These are phyloP conservation scores for Suillus placidus DNA, from an alignment of 768 basidiomycete genomes.

Conservation along the genomic window DNA sequence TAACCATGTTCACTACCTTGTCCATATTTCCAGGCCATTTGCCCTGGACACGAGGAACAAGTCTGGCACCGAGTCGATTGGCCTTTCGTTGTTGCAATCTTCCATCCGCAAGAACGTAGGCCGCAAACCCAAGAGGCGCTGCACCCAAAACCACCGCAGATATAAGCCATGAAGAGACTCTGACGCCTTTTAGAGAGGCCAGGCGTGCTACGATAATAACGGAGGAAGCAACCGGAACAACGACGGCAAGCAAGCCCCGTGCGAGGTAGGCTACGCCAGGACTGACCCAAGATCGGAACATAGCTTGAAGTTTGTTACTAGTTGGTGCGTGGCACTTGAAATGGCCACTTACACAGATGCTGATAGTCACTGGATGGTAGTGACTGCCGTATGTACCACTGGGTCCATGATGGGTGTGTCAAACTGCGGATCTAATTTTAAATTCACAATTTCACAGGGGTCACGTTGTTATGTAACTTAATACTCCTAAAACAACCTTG, in stretches of 20 bases:
- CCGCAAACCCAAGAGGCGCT: slow-evolving; percentile 9
- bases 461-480: no score
- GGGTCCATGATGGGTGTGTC: no score
- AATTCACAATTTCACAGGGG: no score
- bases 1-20: slow-evolving; percentile 25
- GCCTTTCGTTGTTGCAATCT: slow-evolving; percentile 22
- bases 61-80: slow-evolving; percentile 27
- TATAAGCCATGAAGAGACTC: slow-evolving; percentile 11
- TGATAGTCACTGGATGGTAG: background rate
- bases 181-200: slow-evolving; percentile 16
- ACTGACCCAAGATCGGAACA: slow-evolving; percentile 8
- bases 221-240: slow-evolving; percentile 18
- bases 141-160: slow-evolving; percentile 12
- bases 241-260: slow-evolving; percentile 16
- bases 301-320: background rate
- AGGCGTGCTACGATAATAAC: slow-evolving; percentile 18
- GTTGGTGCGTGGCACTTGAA: background rate
- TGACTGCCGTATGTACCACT: no score
- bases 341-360: background rate
- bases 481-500: no score
- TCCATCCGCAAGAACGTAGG: slow-evolving; percentile 8
- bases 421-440: no score
- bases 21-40: slow-evolving; percentile 39
- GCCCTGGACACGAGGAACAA: slow-evolving; percentile 36
- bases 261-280: slow-evolving; percentile 29